A percentile compares a stretch with the other conserved stretches of the same genome.
Evolutionary conservation across 73 alveolate species (phyloP).

Genomic region (Uronychia setigera): DNA sequence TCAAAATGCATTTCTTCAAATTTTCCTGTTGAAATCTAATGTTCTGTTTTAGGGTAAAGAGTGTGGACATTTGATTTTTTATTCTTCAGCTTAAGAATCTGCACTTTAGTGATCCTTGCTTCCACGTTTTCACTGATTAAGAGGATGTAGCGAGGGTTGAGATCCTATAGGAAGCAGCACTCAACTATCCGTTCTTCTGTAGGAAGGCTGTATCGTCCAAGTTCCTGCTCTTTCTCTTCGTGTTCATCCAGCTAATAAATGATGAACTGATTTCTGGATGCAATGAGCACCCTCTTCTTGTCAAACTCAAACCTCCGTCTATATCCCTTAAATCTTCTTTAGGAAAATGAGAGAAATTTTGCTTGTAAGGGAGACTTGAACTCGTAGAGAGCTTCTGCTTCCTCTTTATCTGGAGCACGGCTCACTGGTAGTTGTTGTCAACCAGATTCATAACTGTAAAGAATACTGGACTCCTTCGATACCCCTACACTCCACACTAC

Average conservation of each 20-base stretch:
- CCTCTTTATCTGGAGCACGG: not conserved
- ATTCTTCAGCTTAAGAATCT: not conserved
- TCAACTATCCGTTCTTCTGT: not conserved
- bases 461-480: not conserved
- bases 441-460: not conserved
- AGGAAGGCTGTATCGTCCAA: not conserved
- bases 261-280: not conserved
- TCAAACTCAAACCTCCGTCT: not conserved
- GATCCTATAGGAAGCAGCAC: not conserved
- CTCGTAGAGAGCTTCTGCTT: not conserved
- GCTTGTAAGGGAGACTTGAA: not conserved
- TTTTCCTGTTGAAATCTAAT: too few relatives aligned
- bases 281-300: constrained; percentile 7
- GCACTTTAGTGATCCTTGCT: not conserved
- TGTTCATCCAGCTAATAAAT: not conserved
- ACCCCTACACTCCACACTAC: not conserved
- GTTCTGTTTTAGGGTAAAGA: too few relatives aligned
- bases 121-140: not conserved
- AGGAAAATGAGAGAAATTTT: not conserved
- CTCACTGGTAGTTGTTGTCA: not conserved
- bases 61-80: too few relatives aligned
- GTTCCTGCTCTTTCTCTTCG: not conserved
- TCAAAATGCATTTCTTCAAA: too few relatives aligned
- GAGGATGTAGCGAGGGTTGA: not conserved
- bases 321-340: constrained; percentile 8